Evolutionary conservation across 352 stramenopile genomes (phyloP).

Genomic region (Phytophthora tentaculata): DNA sequence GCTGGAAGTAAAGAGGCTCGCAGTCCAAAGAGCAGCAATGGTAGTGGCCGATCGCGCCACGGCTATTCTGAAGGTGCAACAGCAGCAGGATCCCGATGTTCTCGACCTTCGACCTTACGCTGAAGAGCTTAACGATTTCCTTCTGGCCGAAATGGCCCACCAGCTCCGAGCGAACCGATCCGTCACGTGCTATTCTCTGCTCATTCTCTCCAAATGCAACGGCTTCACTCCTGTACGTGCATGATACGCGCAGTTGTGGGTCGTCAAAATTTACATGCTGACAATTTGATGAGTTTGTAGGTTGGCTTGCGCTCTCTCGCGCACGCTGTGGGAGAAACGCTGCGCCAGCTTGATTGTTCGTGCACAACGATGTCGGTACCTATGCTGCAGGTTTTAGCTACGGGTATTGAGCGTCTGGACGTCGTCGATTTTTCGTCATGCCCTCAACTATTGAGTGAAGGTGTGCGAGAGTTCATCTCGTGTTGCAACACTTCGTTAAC

Average conservation of each 20-base stretch:
- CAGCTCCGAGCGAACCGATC: slow-evolving; percentile 54
- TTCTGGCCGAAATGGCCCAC: slow-evolving; percentile 66
- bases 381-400: slow-evolving; percentile 77
- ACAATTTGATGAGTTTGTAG: slow-evolving; percentile 33
- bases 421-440: slow-evolving; percentile 68
- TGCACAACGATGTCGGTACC: slow-evolving; percentile 52
- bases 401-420: slow-evolving; percentile 64
- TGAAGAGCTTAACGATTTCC: slow-evolving; percentile 53
- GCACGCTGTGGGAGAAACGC: slow-evolving; percentile 52
- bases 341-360: slow-evolving; percentile 64
- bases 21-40: slow-evolving; percentile 44
- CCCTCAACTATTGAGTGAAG: slow-evolving; percentile 55
- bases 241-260: background rate
- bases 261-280: background rate
- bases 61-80: slow-evolving; percentile 47
- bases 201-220: slow-evolving; percentile 65
- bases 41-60: slow-evolving; percentile 53
- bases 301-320: slow-evolving; percentile 77
- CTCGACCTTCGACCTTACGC: slow-evolving; percentile 59
- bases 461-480: slow-evolving; percentile 72
- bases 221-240: slow-evolving; percentile 49
- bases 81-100: slow-evolving; percentile 58
- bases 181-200: slow-evolving; percentile 44
- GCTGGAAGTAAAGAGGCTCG: slow-evolving; percentile 39
- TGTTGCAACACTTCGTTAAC: slow-evolving; percentile 68